phyloP scores from a whole-genome alignment of 768 basidiomycete species.

The Gloeostereum incarnatum region DNA sequence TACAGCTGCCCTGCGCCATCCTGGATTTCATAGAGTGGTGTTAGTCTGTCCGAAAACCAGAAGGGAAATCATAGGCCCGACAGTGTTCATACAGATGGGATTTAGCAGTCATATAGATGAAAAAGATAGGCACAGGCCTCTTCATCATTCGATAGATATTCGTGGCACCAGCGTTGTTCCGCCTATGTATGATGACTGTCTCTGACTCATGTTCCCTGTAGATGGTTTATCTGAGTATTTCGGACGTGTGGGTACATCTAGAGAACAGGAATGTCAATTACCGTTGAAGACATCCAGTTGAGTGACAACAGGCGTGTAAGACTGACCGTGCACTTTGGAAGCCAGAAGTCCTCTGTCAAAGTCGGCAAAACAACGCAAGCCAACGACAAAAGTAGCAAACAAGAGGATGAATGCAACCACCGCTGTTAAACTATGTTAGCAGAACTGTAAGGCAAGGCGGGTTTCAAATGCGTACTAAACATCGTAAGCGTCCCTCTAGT shows the following conservation, averaged over 20 bases:
- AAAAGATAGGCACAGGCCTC: neutral
- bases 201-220: constrained; percentile 35
- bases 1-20: too few relatives aligned
- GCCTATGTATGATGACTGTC: constrained; percentile 35
- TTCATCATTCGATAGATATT: constrained; percentile 66
- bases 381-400: constrained; percentile 65
- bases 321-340: constrained; percentile 72
- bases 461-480: constrained; percentile 78
- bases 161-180: constrained; percentile 51
- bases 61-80: too few relatives aligned
- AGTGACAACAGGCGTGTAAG: constrained; percentile 13
- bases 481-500: constrained; percentile 73
- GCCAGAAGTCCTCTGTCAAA: constrained; percentile 72
- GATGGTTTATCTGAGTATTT: constrained; percentile 30
- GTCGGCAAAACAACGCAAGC: constrained; percentile 72
- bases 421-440: constrained; percentile 36
- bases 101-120: neutral
- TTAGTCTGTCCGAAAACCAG: too few relatives aligned
- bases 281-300: constrained; percentile 22
- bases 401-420: constrained; percentile 69
- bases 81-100: too few relatives aligned
- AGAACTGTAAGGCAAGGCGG: too few relatives aligned
- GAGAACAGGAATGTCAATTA: constrained; percentile 20
- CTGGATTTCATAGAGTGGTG: too few relatives aligned
- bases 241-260: constrained; percentile 40